Conservation (phyloP, 2,329 filamentous ascomycete genomes). For the Fusarium sp. region DNA sequence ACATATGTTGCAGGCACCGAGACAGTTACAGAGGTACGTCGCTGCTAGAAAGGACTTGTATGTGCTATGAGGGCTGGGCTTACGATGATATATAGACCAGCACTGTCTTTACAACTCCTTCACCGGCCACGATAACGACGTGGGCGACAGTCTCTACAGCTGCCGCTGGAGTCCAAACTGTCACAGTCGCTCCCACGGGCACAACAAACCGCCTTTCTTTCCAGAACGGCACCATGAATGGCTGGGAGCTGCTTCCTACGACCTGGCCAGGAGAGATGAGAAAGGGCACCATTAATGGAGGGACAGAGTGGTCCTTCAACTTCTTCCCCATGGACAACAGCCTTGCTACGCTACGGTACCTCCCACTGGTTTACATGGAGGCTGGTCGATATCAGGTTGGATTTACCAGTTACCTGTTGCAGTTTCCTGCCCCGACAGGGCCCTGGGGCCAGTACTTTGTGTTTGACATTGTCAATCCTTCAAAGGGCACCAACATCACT, state of each 20-base stretch:
- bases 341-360: constrained; percentile 6
- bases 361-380: constrained; percentile 10
- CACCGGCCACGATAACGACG: constrained; percentile 3
- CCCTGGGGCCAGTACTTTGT: constrained; percentile 1
- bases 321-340: neutral
- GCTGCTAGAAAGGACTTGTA: neutral
- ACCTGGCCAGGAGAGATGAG: constrained; percentile 11
- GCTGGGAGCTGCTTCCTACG: constrained; percentile 12
- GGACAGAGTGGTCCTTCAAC: neutral
- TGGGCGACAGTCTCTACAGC: constrained; percentile 23
- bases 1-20: constrained; percentile 1
- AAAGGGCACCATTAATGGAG: neutral
- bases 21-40: constrained; percentile 15
- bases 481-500: constrained; percentile 11
- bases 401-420: neutral
- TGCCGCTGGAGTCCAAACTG: constrained; percentile 7
- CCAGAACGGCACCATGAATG: constrained; percentile 2
- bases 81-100: neutral
- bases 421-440: neutral
- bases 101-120: constrained; percentile 8
- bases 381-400: constrained; percentile 6
- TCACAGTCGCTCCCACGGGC: constrained; percentile 15
- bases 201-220: constrained; percentile 18
- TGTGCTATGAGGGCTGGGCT: neutral
- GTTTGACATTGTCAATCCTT: constrained; percentile 13